phyloP scores from a whole-genome alignment of 2,329 filamentous ascomycete species.

The Aspergillus brasiliensis region DNA sequence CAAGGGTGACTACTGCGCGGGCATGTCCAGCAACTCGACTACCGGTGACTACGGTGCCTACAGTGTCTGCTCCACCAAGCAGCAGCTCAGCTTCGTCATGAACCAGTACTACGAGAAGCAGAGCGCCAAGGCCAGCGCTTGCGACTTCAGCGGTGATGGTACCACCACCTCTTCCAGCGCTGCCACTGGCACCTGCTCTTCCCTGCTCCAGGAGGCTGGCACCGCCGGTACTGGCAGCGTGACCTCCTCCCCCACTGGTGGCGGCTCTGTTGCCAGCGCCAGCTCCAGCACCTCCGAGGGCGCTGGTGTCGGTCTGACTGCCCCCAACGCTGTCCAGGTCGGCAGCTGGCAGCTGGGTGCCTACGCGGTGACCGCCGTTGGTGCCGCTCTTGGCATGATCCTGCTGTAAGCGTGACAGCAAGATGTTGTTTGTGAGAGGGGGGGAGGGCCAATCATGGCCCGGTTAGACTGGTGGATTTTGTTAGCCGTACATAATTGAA shows the following conservation, averaged over 20 bases:
- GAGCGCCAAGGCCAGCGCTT: conserved; percentile 39
- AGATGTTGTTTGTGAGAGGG: no score
- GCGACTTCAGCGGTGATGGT: conserved; percentile 50
- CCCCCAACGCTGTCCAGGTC: conserved; percentile 41
- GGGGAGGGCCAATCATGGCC: no score
- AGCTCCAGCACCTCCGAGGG: conserved; percentile 30
- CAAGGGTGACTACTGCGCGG: conserved; percentile 37
- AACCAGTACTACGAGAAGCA: conserved; percentile 48
- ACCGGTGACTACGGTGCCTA: conserved; percentile 51
- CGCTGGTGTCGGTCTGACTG: conserved; percentile 33
- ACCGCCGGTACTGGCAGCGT: conserved; percentile 43
- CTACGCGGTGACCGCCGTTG: conserved; percentile 47
- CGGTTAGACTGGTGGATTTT: not conserved
- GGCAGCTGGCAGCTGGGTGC: conserved; percentile 45
- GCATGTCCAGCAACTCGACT: conserved; percentile 43
- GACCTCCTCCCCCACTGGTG: conserved; percentile 37
- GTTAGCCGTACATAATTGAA: conserved; percentile 10
- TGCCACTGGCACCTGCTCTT: conserved; percentile 35
- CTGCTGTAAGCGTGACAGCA: conserved; percentile 46
- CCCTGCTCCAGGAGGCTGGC: conserved; percentile 44
- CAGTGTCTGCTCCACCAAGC: conserved; percentile 48
- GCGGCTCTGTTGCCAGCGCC: conserved; percentile 20
- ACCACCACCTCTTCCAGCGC: conserved; percentile 34
- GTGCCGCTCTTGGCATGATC: conserved; percentile 51
- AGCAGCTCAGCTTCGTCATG: conserved; percentile 51